Evolutionary conservation across 2,329 filamentous ascomycete species (phyloP), one percentile per base, ranked within the genome.

Genomic region (Fusarium solani-melongenae): DNA sequence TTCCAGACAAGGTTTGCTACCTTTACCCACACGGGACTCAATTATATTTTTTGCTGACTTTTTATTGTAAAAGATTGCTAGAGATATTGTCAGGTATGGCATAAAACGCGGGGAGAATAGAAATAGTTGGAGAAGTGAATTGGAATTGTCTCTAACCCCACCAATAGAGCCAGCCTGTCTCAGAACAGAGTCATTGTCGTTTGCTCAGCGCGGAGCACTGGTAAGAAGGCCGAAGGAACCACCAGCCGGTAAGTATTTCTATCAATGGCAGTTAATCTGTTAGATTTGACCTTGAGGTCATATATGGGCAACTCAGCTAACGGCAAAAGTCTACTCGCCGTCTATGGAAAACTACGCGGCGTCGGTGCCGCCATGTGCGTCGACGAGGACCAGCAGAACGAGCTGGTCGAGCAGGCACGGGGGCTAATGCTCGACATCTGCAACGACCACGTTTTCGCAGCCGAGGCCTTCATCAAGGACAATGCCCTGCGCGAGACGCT

Each of bases 201-300:
- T 66, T 99, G 96, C 85, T 99, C 96, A 70, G 96, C 96, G 46
- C 89, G 96, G 81, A 98, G 95, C 84, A 96, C 94, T 69, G 95
- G 94, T 72, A 97, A 96, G 81, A 99, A 99, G 86, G 90, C 92
- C 63, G 94, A 97, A 77, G 96, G 96, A 70, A 99, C 96, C 68
- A 99, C 96, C 39, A 98, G 97, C 84, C 91, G 95, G 93, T 95
- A 85, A 90, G 92, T 89, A 57, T 58, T 44, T 29, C 1, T 20
- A 5, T 27, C n/a, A 24, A 57, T 64, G 49, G 29, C 57, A 46
- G 33, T 17, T 10, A 20, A 14, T 8, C 33, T 39, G 24, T 11
- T 24, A 44, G 17, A 49, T 33, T n/a, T 9, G 29, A 34, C 41
- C 4, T 20, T 24, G 31, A 14, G 17, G 27, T 49, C 53, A 56